A percentile compares a stretch with the other conserved stretches of the same genome.
These are phyloP conservation scores for Halophytophthora polymorphica DNA, from an alignment of 352 stramenopile genomes.

Conservation along the genomic window DNA sequence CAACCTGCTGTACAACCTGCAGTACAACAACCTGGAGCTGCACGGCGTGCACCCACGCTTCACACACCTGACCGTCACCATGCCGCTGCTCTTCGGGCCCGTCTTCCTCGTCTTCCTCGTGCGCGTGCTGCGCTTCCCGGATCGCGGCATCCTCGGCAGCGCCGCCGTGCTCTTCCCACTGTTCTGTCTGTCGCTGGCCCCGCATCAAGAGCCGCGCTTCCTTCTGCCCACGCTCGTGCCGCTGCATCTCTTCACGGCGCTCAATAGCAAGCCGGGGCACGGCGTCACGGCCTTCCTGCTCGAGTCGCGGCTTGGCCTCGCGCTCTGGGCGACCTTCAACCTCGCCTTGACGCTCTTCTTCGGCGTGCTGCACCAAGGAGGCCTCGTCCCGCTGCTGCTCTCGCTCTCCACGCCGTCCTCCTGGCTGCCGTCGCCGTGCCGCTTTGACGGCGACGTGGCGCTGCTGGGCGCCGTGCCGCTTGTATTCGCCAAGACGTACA, in stretches of 20 bases:
- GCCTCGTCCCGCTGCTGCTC: constrained; percentile 58
- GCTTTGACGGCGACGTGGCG: constrained; percentile 17
- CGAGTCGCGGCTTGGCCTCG: constrained; percentile 9
- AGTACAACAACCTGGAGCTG: constrained; percentile 85
- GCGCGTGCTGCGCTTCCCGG: constrained; percentile 16
- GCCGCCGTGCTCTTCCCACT: constrained; percentile 69
- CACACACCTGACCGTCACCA: constrained; percentile 89
- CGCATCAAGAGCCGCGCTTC: constrained; percentile 93
- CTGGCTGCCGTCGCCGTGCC: constrained; percentile 25
- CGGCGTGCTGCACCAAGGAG: constrained; percentile 68
- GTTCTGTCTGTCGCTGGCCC: constrained; percentile 83
- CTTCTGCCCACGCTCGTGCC: constrained; percentile 85
- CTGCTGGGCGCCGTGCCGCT: constrained; percentile 26
- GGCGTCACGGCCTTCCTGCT: constrained; percentile 17
- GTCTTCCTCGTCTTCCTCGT: constrained; percentile 63
- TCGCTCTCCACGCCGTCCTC: constrained; percentile 21
- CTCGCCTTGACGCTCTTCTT: constrained; percentile 52
- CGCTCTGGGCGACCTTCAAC: constrained; percentile 61
- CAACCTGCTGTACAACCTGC: constrained; percentile 92
- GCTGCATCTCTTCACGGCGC: constrained; percentile 60
- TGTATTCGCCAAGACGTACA: constrained; percentile 78
- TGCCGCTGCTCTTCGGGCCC: constrained; percentile 92
- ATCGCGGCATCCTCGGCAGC: constrained; percentile 25
- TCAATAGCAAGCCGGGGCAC: constrained; percentile 12
- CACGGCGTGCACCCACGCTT: constrained; percentile 89